A percentile compares a stretch with the other conserved stretches of the same genome.
phyloP scores from a whole-genome alignment of 2,329 filamentous ascomycete genomes.

The Trichoderma pleuroti region DNA sequence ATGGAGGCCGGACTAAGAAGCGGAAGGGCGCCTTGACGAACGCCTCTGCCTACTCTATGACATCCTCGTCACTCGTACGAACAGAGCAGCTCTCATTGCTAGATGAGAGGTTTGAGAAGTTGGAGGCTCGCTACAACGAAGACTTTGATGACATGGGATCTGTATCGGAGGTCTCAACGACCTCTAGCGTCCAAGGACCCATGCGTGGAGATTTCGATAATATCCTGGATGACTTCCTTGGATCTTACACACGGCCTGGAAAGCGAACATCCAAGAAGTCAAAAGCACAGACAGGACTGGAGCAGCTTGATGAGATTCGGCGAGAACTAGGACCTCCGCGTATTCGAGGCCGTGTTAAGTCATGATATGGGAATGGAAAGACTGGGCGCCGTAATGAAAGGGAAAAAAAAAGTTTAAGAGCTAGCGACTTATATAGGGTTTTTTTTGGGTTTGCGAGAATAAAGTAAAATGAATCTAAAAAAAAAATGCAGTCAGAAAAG shows the following conservation, averaged over 20 bases:
- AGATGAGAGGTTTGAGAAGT: slow-evolving; percentile 86
- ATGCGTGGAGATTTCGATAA: slow-evolving; percentile 77
- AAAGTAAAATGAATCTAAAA: neutral
- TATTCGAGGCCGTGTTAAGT: slow-evolving; percentile 39
- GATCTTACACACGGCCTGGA: slow-evolving; percentile 65
- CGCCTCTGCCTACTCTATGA: slow-evolving; percentile 86
- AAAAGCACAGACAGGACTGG: slow-evolving; percentile 74
- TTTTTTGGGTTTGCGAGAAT: neutral
- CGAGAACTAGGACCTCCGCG: slow-evolving; percentile 73
- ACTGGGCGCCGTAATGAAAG: neutral
- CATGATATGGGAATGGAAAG: neutral
- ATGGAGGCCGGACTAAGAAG: slow-evolving; percentile 84
- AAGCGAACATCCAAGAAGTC: slow-evolving; percentile 77
- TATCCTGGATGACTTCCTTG: slow-evolving; percentile 91
- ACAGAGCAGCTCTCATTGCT: slow-evolving; percentile 83
- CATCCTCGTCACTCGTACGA: slow-evolving; percentile 77
- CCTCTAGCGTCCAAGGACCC: slow-evolving; percentile 65
- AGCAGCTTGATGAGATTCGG: slow-evolving; percentile 88
- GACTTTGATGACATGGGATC: slow-evolving; percentile 51
- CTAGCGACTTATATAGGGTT: neutral
- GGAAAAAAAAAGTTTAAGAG: neutral
- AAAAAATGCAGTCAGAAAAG: neutral
- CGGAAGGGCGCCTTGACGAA: slow-evolving; percentile 90
- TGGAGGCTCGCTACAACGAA: slow-evolving; percentile 71
- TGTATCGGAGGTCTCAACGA: slow-evolving; percentile 58